Evolutionary conservation across 345 rosid genomes (phyloP).

Genomic region (Brassica napus): DNA sequence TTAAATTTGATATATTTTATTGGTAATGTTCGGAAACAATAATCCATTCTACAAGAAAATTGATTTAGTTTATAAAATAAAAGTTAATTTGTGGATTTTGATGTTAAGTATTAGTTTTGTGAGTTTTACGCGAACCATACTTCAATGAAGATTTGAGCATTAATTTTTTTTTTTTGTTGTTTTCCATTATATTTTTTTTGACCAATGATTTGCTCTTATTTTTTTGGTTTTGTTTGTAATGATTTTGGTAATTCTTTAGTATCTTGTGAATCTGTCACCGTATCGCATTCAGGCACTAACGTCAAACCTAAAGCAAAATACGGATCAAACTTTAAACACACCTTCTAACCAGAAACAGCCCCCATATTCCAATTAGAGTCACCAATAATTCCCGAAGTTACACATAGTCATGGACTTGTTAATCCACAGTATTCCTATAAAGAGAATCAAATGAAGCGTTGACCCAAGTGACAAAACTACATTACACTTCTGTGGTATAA

Average conservation of each 20-base stretch:
- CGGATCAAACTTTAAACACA: neutral
- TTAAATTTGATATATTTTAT: too few species aligned
- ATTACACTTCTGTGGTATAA: slow-evolving; percentile 1
- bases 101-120: too few species aligned
- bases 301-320: neutral
- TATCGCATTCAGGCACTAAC: neutral
- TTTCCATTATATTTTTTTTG: too few species aligned
- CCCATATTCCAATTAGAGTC: neutral
- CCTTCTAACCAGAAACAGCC: neutral
- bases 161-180: too few species aligned
- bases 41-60: too few species aligned
- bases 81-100: too few species aligned
- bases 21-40: too few species aligned
- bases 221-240: neutral
- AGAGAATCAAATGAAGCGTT: slow-evolving; percentile 4
- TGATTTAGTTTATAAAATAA: too few species aligned
- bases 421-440: neutral
- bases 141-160: too few species aligned
- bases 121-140: too few species aligned
- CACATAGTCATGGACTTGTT: neutral
- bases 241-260: neutral
- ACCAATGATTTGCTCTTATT: too few species aligned
- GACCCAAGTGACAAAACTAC: neutral
- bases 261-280: neutral
- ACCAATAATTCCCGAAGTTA: neutral